Percentiles rank a stretch among this genome's conserved stretches.
Conservation (phyloP, 1,284 basidiomycete genomes). For the Naganishia liquefaciens region DNA sequence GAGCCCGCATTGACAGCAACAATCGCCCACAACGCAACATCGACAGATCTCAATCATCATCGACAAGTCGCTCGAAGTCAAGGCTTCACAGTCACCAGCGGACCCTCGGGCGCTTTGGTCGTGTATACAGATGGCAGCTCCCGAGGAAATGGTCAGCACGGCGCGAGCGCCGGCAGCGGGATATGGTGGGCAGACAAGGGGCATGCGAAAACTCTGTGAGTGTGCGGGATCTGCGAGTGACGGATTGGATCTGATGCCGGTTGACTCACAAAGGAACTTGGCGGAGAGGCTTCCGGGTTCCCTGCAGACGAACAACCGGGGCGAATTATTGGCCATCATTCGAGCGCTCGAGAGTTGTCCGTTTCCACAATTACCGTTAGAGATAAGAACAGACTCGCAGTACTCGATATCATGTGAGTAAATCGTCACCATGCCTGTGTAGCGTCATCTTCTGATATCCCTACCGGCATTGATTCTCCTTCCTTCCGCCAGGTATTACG, state of each 20-base stretch:
- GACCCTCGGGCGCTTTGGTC: slow-evolving; percentile 40
- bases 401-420: slow-evolving; percentile 52
- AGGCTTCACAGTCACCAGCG: slow-evolving; percentile 11
- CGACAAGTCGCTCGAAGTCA: slow-evolving; percentile 10
- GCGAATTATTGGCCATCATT: slow-evolving; percentile 53
- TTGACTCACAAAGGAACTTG: slow-evolving; percentile 40
- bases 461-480: not conserved
- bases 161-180: slow-evolving; percentile 50
- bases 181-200: slow-evolving; percentile 49
- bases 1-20: no score
- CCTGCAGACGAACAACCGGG: slow-evolving; percentile 55
- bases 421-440: not conserved
- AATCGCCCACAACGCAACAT: slow-evolving; percentile 11
- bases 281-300: slow-evolving; percentile 50
- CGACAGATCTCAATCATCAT: slow-evolving; percentile 33
- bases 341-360: slow-evolving; percentile 52
- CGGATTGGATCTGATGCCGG: not conserved
- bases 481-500: slow-evolving; percentile 45
- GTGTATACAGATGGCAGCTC: slow-evolving; percentile 53
- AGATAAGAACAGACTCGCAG: slow-evolving; percentile 54
- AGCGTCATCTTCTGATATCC: not conserved
- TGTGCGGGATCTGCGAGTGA: not conserved
- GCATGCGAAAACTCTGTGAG: slow-evolving; percentile 38
- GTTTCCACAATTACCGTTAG: slow-evolving; percentile 49
- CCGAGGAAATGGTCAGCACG: slow-evolving; percentile 46